phyloP scores from a whole-genome alignment of 257 asterid genomes.

The Jacaranda mimosifolia region DNA sequence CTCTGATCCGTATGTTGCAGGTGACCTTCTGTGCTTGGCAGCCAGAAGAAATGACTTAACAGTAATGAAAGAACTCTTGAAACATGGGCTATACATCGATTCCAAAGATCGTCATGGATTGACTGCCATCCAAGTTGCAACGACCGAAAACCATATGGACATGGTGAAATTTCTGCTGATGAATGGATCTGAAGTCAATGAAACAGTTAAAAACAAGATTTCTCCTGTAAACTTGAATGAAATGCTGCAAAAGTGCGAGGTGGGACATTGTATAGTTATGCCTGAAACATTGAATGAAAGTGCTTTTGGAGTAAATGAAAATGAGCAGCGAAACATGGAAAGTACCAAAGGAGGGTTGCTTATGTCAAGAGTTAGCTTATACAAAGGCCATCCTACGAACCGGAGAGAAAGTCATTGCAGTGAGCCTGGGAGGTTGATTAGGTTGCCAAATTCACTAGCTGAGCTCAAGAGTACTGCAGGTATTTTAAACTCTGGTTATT shows the following conservation, averaged over 20 bases:
- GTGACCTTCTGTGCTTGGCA: constrained; percentile 85
- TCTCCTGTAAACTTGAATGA: constrained; percentile 50
- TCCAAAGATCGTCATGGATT: constrained; percentile 72
- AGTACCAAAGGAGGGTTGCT: constrained; percentile 23
- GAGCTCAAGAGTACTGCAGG: constrained; percentile 81
- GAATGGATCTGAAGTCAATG: constrained; percentile 80
- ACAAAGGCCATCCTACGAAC: constrained; percentile 70
- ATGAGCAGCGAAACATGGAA: constrained; percentile 33
- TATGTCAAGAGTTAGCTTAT: constrained; percentile 66
- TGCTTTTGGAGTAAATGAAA: constrained; percentile 34
- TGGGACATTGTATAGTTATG: constrained; percentile 65
- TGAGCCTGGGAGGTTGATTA: constrained; percentile 76
- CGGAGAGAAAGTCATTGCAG: constrained; percentile 55
- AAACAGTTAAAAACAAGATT: constrained; percentile 44
- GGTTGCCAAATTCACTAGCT: constrained; percentile 59
- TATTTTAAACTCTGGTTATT: constrained; percentile 10
- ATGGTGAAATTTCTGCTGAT: constrained; percentile 71
- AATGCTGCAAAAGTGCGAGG: constrained; percentile 65
- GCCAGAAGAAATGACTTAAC: constrained; percentile 64
- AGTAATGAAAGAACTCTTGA: constrained; percentile 68
- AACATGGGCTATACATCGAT: constrained; percentile 76
- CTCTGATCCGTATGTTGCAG: constrained; percentile 77
- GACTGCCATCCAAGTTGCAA: constrained; percentile 77
- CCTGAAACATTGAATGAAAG: constrained; percentile 39
- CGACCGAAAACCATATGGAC: constrained; percentile 57